phyloP scores from a whole-genome alignment of 2,329 filamentous ascomycete genomes.

The Ophiognomonia clavigignenti-juglandacearum region DNA sequence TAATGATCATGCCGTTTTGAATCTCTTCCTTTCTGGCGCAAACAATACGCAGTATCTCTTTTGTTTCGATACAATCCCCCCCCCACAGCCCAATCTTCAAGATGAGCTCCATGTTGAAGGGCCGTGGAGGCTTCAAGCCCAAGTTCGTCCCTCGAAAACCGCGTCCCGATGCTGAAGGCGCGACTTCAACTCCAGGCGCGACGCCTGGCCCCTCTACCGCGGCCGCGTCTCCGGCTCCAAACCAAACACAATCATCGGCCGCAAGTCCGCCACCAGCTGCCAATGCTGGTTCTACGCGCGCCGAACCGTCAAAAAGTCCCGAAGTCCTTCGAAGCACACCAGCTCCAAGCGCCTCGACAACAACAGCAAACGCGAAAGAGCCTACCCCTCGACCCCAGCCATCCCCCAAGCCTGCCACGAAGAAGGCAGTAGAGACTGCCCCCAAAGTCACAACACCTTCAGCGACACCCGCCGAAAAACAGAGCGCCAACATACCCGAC shows the following conservation, averaged over 20 bases:
- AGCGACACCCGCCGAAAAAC: not conserved
- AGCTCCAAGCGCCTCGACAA: not conserved
- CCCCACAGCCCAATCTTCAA: conserved; percentile 22
- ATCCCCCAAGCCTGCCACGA: not conserved
- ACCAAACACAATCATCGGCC: too few relatives aligned
- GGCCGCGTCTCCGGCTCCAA: too few relatives aligned
- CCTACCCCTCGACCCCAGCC: not conserved
- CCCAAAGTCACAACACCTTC: not conserved
- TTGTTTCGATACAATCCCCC: too few relatives aligned
- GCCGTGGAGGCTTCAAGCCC: conserved; percentile 59
- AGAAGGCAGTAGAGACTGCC: not conserved
- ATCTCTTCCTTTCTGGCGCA: too few relatives aligned
- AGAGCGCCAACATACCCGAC: not conserved
- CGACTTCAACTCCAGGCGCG: conserved; percentile 11
- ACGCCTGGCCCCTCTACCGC: conserved; percentile 10
- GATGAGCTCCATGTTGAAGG: conserved; percentile 65
- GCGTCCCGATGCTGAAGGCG: conserved; percentile 16
- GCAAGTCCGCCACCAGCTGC: not conserved
- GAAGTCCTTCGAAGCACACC: not conserved
- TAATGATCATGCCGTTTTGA: too few relatives aligned
- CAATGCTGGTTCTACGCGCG: not conserved
- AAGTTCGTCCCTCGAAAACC: too few relatives aligned
- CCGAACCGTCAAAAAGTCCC: not conserved
- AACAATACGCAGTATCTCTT: too few relatives aligned
- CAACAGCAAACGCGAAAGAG: not conserved